phyloP scores from a whole-genome alignment of 1,139 yeast species.

The Blastobotrys ciferrii region DNA sequence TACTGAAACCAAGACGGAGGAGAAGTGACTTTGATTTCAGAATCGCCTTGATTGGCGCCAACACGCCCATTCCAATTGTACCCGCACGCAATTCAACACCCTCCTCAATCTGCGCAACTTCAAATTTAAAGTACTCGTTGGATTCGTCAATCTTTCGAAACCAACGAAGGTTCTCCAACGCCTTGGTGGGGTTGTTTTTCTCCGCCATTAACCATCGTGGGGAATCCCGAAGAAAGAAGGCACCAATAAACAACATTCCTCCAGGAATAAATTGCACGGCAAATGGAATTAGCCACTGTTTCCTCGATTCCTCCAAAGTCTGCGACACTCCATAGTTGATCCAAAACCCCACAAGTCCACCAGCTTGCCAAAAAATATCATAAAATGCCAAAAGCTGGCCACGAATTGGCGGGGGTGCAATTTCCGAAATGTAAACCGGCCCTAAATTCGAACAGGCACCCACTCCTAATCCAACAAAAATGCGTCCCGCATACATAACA shows the following conservation, averaged over 20 bases:
- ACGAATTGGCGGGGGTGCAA: slow-evolving; percentile 42
- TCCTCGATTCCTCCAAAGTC: slow-evolving; percentile 49
- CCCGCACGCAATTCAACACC: slow-evolving; percentile 43
- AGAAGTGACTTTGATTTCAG: slow-evolving; percentile 42
- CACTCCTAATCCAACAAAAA: slow-evolving; percentile 44
- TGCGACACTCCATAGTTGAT: slow-evolving; percentile 64
- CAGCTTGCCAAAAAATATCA: slow-evolving; percentile 66
- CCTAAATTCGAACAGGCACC: slow-evolving; percentile 46
- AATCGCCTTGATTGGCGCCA: slow-evolving; percentile 35
- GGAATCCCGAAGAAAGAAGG: slow-evolving; percentile 51
- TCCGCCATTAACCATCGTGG: slow-evolving; percentile 49
- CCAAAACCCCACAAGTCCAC: slow-evolving; percentile 74
- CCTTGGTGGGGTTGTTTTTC: slow-evolving; percentile 38
- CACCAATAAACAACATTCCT: slow-evolving; percentile 60
- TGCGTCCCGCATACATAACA: slow-evolving; percentile 37
- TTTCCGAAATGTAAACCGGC: slow-evolving; percentile 45
- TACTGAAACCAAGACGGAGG: slow-evolving; percentile 47
- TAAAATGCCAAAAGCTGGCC: slow-evolving; percentile 50
- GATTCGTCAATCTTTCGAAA: slow-evolving; percentile 29
- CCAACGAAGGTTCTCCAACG: slow-evolving; percentile 28
- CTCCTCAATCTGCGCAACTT: slow-evolving; percentile 45
- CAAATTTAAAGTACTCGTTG: slow-evolving; percentile 42
- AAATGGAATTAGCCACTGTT: slow-evolving; percentile 31
- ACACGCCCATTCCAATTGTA: slow-evolving; percentile 36
- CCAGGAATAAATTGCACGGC: slow-evolving; percentile 52